Base-by-base conservation (phyloP, 768 basidiomycete genomes). In the Suillus paluster region DNA sequence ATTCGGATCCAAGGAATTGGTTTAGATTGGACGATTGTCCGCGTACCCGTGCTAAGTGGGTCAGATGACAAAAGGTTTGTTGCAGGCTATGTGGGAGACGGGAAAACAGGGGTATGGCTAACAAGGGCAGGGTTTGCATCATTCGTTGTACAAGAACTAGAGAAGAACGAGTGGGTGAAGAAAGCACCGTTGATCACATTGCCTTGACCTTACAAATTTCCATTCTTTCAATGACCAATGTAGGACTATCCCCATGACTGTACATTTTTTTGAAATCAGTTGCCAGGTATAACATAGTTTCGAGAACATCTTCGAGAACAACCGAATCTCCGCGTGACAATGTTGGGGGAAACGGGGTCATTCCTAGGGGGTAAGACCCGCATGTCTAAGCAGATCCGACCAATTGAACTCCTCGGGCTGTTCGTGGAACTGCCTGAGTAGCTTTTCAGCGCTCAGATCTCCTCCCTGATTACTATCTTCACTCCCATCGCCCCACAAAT, bases 351-450 rank as follows among this genome's bases (percentile, higher is more conserved):
- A 11, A 39, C 19, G 46, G 21, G 4, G 15, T 21, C 15, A n/a
- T 39, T 44, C 10, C 62, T 71, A 73, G 7, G 46, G 21, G 12
- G 66, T 34, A 42, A 68, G 34, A 25, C 54, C 55, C 3, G 80
- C 78, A 60, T 82, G 79, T 71, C 86, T 83, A 61, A 97, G 69
- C 68, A 97, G 74, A 50, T 89, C 85, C 66, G 93, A 83, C 92
- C 94, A 95, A 65, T 85, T 83, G 77, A 97, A 98, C 56, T 88
- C 81, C 41, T 83, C 79, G 3, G 94, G 94, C 34, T 79, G 80
- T 69, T 94, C 88, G 70, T 96, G 91, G 74, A 98, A 97, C 48
- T 77, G 80, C 65, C 77, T 80, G 70, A 96, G 71, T 57, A 94
- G 73, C 49, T 79, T 72, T 63, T 81, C 80, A 19, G 73, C 64